Percentiles rank a stretch among this genome's conserved stretches.
Conservation (phyloP, 202 grass and related monocot genomes). For the Sporobolus alterniflorus region DNA sequence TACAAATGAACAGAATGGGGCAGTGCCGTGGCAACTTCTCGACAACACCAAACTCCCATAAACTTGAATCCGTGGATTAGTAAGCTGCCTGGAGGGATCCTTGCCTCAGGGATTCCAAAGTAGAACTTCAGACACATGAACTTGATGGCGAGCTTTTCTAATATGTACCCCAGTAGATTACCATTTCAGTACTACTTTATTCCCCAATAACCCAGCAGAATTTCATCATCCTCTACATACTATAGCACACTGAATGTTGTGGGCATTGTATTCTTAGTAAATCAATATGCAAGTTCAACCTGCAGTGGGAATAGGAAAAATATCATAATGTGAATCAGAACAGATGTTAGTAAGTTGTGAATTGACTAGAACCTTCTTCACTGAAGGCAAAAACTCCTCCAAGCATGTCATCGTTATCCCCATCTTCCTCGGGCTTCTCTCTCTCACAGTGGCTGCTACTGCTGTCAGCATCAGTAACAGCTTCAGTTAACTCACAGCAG, state of each 20-base stretch:
- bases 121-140: slow-evolving; percentile 51
- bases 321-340: slow-evolving; percentile 20
- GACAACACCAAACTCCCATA: slow-evolving; percentile 50
- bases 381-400: slow-evolving; percentile 98
- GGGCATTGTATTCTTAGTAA: slow-evolving; percentile 49
- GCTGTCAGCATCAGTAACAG: slow-evolving; percentile 99
- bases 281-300: slow-evolving; percentile 65
- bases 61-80: slow-evolving; percentile 57
- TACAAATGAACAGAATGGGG: slow-evolving; percentile 64
- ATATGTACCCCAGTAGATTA: slow-evolving; percentile 54
- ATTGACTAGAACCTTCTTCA: slow-evolving; percentile 77
- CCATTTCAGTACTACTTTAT: slow-evolving; percentile 49
- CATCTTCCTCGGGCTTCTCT: slow-evolving; percentile 99
- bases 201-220: slow-evolving; percentile 53
- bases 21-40: slow-evolving; percentile 57
- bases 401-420: slow-evolving; percentile 95
- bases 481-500: slow-evolving; percentile 99
- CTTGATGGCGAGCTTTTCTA: slow-evolving; percentile 45
- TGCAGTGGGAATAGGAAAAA: slow-evolving; percentile 24
- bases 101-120: slow-evolving; percentile 50
- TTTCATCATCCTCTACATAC: slow-evolving; percentile 55
- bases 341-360: not conserved
- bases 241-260: slow-evolving; percentile 50
- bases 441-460: slow-evolving; percentile 98
- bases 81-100: slow-evolving; percentile 55